Conservation (phyloP, 139 green algal species). For the Closterium sp. region DNA sequence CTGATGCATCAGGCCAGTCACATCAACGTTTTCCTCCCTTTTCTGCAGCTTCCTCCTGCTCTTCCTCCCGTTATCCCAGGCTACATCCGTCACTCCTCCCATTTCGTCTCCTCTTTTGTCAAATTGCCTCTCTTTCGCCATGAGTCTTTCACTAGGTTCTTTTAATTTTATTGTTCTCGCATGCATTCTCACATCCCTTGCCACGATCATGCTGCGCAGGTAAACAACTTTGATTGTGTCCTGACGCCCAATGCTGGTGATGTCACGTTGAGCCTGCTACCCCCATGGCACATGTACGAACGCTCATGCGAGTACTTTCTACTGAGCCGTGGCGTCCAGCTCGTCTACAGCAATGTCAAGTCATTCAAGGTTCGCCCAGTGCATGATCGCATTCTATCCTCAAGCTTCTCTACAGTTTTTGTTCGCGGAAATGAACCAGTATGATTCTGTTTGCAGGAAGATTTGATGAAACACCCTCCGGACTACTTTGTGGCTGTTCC, state of each 20-base stretch:
- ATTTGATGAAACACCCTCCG: constrained; percentile 69
- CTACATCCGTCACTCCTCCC: neutral
- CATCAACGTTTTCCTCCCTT: constrained; percentile 16
- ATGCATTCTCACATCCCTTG: neutral
- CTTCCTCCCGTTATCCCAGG: neutral
- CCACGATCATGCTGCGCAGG: neutral
- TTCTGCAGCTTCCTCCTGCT: neutral
- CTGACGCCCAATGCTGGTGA: constrained; percentile 13
- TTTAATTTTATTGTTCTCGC: too few species aligned
- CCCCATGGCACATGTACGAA: constrained; percentile 95
- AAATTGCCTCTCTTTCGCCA: too few species aligned
- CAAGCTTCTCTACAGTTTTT: neutral
- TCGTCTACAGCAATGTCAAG: constrained; percentile 79
- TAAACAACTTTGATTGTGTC: constrained; percentile 9
- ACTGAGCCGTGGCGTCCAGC: constrained; percentile 50
- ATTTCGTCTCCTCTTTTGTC: neutral
- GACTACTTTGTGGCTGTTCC: constrained; percentile 90
- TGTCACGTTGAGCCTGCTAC: constrained; percentile 78
- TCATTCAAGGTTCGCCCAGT: constrained; percentile 61
- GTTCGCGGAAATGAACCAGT: neutral
- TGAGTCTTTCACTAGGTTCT: too few species aligned
- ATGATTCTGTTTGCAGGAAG: constrained; percentile 53
- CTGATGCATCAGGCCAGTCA: constrained; percentile 86
- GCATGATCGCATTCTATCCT: neutral
- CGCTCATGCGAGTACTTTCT: constrained; percentile 70